Conservation (phyloP, 2,329 filamentous ascomycete genomes). For the Herpomyces periplanetae region DNA sequence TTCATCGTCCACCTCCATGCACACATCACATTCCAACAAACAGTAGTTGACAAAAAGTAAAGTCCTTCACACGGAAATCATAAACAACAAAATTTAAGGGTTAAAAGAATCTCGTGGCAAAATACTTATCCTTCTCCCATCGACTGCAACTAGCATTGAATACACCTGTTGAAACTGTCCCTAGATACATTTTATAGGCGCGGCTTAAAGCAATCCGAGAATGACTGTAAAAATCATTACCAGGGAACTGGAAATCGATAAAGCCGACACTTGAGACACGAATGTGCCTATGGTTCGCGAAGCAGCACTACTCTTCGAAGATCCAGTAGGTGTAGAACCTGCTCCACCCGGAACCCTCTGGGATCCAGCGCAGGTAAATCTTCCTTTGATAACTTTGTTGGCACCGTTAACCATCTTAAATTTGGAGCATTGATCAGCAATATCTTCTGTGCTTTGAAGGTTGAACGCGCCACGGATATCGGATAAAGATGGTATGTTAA, state of each 20-base stretch:
- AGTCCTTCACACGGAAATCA: no score
- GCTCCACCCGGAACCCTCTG: constrained; percentile 7
- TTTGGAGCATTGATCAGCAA: constrained; percentile 8
- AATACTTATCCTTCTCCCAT: no score
- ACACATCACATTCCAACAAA: no score
- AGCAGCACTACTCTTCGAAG: constrained; percentile 2
- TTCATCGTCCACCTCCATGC: no score
- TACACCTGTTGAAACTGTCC: no score
- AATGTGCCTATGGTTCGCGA: constrained; percentile 4
- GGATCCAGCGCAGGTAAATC: constrained; percentile 9
- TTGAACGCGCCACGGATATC: constrained; percentile 13
- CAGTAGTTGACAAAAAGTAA: no score
- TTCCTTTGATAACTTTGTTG: constrained; percentile 10
- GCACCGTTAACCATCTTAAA: constrained; percentile 9
- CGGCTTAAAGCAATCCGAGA: no score
- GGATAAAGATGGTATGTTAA: constrained; percentile 18
- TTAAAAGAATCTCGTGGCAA: no score
- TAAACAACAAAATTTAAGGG: no score
- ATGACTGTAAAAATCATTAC: constrained; percentile 11
- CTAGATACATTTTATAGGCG: no score
- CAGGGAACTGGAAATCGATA: constrained; percentile 8
- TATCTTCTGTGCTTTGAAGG: constrained; percentile 10
- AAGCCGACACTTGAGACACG: no score
- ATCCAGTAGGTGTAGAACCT: constrained; percentile 7
- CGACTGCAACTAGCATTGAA: no score